Evolutionary conservation across 257 asterid species (phyloP).

Genomic region (Solanum boliviense): DNA sequence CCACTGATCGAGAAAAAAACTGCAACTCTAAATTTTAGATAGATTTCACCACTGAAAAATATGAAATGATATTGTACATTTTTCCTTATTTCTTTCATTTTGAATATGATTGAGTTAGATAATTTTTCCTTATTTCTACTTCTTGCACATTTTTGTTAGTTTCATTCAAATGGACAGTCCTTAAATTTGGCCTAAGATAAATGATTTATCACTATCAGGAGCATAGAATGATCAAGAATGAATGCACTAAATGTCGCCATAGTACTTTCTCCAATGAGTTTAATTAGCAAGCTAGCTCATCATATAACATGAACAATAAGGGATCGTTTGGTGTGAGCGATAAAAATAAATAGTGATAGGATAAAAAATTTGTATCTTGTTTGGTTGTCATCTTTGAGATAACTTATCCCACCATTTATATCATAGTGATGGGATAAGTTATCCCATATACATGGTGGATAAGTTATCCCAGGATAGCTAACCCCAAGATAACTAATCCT

Average conservation of each 20-base stretch:
- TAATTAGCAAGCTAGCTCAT: neutral
- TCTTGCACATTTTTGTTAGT: neutral
- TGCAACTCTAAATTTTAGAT: neutral
- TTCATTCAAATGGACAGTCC: neutral
- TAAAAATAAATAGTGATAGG: no score
- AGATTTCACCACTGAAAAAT: neutral
- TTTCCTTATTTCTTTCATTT: neutral
- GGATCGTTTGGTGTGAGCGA: no score
- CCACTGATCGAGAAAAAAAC: neutral
- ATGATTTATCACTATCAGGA: neutral
- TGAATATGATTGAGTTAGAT: neutral
- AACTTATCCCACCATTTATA: no score
- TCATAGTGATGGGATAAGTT: no score
- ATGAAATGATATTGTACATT: neutral
- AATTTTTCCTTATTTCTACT: neutral
- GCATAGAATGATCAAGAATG: neutral
- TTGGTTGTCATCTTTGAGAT: no score
- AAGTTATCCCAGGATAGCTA: no score
- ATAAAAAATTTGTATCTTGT: no score
- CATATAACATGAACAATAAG: neutral
- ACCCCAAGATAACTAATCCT: no score
- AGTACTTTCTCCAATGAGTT: neutral
- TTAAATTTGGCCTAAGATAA: neutral
- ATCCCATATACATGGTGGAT: no score
- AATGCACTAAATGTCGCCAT: neutral